Percentiles rank a stretch among this genome's conserved stretches.
Conservation (phyloP, 306 rosid genomes). For the Fragaria ananassa region DNA sequence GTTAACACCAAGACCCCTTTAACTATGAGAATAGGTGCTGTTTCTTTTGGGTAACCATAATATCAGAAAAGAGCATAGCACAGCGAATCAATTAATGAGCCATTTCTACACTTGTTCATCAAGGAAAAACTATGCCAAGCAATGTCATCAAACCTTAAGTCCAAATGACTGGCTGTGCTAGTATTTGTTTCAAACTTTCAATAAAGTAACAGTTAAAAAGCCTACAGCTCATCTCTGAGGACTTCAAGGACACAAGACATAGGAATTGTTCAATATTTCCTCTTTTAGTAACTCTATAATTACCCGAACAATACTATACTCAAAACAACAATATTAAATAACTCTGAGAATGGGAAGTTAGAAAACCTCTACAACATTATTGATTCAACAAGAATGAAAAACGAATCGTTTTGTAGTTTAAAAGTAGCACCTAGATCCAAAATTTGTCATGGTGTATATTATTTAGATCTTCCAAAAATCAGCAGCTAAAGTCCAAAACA, state of each 20-base stretch:
- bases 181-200: not conserved
- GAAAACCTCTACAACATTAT: not conserved
- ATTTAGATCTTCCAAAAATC: not conserved
- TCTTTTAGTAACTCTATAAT: not conserved
- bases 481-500: not conserved
- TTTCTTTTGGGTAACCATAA: not conserved
- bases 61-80: not conserved
- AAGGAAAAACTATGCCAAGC: not conserved
- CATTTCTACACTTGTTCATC: not conserved
- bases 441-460: not conserved
- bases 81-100: not conserved
- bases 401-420: not conserved
- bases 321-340: not conserved
- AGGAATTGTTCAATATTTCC: not conserved
- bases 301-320: not conserved
- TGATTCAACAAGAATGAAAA: not conserved
- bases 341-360: not conserved
- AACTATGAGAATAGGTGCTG: not conserved
- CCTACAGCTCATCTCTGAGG: not conserved
- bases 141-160: not conserved
- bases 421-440: not conserved
- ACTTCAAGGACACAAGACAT: not conserved
- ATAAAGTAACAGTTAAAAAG: not conserved
- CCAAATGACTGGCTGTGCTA: not conserved
- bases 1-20: not conserved